Base-by-base conservation (phyloP, 345 rosid genomes). In the Excoecaria agallocha region DNA sequence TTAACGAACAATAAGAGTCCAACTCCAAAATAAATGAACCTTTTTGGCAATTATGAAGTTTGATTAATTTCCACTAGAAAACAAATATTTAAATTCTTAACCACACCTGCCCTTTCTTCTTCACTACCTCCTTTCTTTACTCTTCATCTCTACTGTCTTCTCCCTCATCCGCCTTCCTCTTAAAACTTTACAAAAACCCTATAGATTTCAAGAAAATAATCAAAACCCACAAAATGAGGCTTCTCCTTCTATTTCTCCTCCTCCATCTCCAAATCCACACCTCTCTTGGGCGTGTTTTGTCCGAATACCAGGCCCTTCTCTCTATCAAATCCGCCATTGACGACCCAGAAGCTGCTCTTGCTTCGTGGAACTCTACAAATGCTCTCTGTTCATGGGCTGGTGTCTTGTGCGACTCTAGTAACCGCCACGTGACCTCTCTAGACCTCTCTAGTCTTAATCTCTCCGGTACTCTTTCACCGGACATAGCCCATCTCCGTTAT, bases 301-400 rank as follows among this genome's bases (percentile, higher is more conserved):
- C 97, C 2, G 98, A 96, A 86, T 78, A 76, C 79, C 83, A 79
- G 7, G 93, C 93, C 1, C 93, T 96, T 60, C 88, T 96, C 71
- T 87, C 92, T 16, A 64, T 90, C n/a, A 96, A 87, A 84, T 80
- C 96, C 68, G 82, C 89, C 82, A 72, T 95, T 79, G 88, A 81
- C 78, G 91, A 85, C 84, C 79, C 91, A 54, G 76, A 80, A 35
- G 72, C 87, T 0, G 55, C 88, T 7, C 90, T 94, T 63, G 41
- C 89, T 46, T 55, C 92, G 4, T 94, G 99, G 99, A 93, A 87
- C 78, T 72, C 66, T 10, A 67, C 87, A 24, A 80, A 86, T 5
- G 62, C 81, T 70, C 81, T 85, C 81, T 92, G 96, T 74, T 63
- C 86, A 6, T 94, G 96, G 91, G 1, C 70, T 11, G 86, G 92